phyloP scores from a whole-genome alignment of 257 asterid species.

The Solanum sejunctum region DNA sequence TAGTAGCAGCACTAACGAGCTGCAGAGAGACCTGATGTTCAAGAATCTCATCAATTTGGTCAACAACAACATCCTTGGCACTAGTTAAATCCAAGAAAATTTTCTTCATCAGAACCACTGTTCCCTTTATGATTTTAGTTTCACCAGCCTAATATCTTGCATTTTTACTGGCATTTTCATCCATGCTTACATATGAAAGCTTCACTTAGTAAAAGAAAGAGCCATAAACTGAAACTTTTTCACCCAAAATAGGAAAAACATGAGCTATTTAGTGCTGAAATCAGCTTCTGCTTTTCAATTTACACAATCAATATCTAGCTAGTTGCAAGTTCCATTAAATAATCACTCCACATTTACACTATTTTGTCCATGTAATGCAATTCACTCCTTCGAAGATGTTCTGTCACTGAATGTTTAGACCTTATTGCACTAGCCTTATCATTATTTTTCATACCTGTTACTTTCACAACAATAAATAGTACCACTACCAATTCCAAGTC shows the following conservation, averaged over 20 bases:
- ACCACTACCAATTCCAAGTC: too few relatives aligned
- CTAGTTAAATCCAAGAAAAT: constrained; percentile 41
- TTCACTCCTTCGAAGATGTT: constrained; percentile 19
- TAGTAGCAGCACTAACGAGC: constrained; percentile 23
- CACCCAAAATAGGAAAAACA: background rate
- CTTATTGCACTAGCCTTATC: constrained; percentile 27
- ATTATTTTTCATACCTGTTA: constrained; percentile 19
- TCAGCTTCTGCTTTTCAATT: background rate
- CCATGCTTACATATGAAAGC: background rate
- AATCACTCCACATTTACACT: background rate
- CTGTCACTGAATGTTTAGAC: constrained; percentile 33
- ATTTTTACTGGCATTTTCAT: background rate
- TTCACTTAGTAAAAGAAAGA: background rate
- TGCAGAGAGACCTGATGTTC: constrained; percentile 31
- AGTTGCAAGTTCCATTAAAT: background rate
- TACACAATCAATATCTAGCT: background rate
- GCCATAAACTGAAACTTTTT: background rate
- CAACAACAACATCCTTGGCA: constrained; percentile 23
- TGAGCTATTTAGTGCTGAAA: background rate
- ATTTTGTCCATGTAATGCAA: background rate
- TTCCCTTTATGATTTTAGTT: constrained; percentile 26
- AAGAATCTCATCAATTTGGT: constrained; percentile 33
- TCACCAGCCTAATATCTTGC: background rate
- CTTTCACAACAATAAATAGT: background rate
- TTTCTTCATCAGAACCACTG: constrained; percentile 43